A percentile compares a stretch with the other conserved stretches of the same genome.
phyloP scores from a whole-genome alignment of 352 stramenopile genomes.

The Pelagophyceae sp. region DNA sequence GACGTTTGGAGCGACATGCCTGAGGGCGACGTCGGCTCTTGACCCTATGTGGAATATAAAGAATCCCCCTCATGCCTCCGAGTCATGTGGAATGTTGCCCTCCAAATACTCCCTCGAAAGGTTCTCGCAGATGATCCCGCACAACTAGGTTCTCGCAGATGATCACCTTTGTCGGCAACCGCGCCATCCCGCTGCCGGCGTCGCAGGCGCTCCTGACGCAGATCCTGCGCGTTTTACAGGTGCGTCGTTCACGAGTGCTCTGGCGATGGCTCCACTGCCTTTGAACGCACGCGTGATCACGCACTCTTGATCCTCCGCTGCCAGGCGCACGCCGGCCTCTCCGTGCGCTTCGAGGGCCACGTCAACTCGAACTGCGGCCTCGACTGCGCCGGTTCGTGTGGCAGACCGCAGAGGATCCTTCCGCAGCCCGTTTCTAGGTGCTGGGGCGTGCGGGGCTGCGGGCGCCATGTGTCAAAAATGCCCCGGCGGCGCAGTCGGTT shows the following conservation, averaged over 20 bases:
- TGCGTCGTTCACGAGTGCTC: no score
- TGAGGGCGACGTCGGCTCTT: no score
- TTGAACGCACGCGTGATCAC: no score
- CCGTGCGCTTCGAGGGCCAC: conserved; percentile 18
- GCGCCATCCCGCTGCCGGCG: background rate
- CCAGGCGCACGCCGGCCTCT: background rate
- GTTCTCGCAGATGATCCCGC: no score
- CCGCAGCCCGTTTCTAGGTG: no score
- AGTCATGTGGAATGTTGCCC: no score
- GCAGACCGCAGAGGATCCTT: background rate
- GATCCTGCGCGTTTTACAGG: background rate
- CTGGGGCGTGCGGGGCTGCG: no score
- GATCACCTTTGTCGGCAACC: conserved; percentile 5
- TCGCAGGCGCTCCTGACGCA: conserved; percentile 10
- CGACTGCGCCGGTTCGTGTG: background rate
- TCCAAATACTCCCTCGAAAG: no score
- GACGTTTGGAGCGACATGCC: no score
- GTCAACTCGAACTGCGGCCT: conserved; percentile 12
- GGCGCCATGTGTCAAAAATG: background rate
- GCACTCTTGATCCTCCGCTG: background rate
- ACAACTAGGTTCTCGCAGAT: conserved; percentile 22
- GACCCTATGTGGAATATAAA: no score
- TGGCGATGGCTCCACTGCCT: no score
- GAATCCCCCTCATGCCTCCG: no score
- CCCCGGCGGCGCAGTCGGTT: conserved; percentile 10